Percentiles rank a stretch among this genome's conserved stretches.
These are phyloP conservation scores for Schizophyllum amplum DNA, from an alignment of 1,284 basidiomycete genomes.

Conservation along the genomic window DNA sequence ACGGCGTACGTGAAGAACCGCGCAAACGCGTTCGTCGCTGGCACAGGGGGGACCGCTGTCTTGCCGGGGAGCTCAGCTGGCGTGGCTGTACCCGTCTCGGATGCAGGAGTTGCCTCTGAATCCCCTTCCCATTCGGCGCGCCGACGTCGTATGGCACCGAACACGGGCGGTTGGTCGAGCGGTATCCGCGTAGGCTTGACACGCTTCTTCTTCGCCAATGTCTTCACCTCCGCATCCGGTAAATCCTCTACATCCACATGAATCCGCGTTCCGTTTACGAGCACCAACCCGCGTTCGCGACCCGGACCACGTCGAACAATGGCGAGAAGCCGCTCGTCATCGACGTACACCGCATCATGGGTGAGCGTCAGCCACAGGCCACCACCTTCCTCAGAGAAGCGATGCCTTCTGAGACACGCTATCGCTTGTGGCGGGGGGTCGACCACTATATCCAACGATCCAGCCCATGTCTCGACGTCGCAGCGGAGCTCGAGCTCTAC, in stretches of 20 bases:
- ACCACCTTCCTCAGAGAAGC: slow-evolving; percentile 81
- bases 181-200: slow-evolving; percentile 83
- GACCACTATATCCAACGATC: slow-evolving; percentile 82
- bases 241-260: slow-evolving; percentile 90
- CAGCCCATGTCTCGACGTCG: slow-evolving; percentile 89
- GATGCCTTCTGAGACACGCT: slow-evolving; percentile 80
- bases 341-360: slow-evolving; percentile 74
- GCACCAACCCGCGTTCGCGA: slow-evolving; percentile 73
- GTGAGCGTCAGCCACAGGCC: slow-evolving; percentile 95
- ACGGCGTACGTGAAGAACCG: slow-evolving; percentile 69
- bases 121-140: slow-evolving; percentile 58
- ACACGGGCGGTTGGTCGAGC: slow-evolving; percentile 83
- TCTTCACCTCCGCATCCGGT: slow-evolving; percentile 82
- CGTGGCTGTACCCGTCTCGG: slow-evolving; percentile 38
- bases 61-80: slow-evolving; percentile 33
- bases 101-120: slow-evolving; percentile 19
- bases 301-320: slow-evolving; percentile 73
- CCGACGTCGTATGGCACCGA: slow-evolving; percentile 62
- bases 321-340: slow-evolving; percentile 66
- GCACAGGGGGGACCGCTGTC: background rate
- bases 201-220: slow-evolving; percentile 78
- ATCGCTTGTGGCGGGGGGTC: slow-evolving; percentile 90
- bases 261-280: slow-evolving; percentile 85
- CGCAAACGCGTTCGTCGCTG: slow-evolving; percentile 16
- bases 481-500: slow-evolving; percentile 95